Evolutionary conservation across 169 alveolate genomes (phyloP), one percentile per base, ranked within the genome.

Genomic region (Eimeria sp.): DNA sequence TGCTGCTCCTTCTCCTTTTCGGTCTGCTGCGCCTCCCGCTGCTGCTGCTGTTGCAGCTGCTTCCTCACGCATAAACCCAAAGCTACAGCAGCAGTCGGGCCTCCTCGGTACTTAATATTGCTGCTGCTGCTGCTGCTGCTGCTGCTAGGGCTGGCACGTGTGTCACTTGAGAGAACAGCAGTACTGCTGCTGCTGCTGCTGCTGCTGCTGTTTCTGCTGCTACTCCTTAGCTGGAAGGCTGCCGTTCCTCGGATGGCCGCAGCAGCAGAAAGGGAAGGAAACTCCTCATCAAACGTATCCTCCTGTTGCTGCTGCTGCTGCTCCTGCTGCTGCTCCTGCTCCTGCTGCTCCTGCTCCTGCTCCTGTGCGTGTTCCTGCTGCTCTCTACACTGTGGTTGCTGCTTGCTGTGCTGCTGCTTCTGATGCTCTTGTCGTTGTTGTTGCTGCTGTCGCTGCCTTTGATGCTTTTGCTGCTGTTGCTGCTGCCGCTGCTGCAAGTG

Each of bases 81-180:
- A 20, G 84, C 57, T 10, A 73, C 22, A 40, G 84, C 47, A 34
- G 49, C 84, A 14, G 84, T 73, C 43, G 84, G 84, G 27, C 84
- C 51, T 5, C 84, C 84, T 34, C 5, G 84, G 18, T 27, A 40
- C 84, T n/a, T n/a, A n/a, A n/a, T n/a, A n/a, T 45, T 16, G 47
- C 84, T 27, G 57, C 49, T 73, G 84, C 84, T 40, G 11, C 43
- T 73, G 84, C 57, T 73, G 84, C 84, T 73, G 84, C 47, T 22
- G 84, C 34, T 40, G 18, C 47, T 22, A 27, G 84, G 84, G 47
- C 34, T 1, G 34, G 84, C 84, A 34, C 54, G 54, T 22, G 51
- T 45, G 25, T 30, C 84, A 30, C 54, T n/a, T 25, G 30, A 25
- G 2, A 65, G 76, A 22, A 22, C 76, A 9, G 13, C 34, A 45